phyloP scores from a whole-genome alignment of 257 asterid genomes.

The Capsicum chinense region DNA sequence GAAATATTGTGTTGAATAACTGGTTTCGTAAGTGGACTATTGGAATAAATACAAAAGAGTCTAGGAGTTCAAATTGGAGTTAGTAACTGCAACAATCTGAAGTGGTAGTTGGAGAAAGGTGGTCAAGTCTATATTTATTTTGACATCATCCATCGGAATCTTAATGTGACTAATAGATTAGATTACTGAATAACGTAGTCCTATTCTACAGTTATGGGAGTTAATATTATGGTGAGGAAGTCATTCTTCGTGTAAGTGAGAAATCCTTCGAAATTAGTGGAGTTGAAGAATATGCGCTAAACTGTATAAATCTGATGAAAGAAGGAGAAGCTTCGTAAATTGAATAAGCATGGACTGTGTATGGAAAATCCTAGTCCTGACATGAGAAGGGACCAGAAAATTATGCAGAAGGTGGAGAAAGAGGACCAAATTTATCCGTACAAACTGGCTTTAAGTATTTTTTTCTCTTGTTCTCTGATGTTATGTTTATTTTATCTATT shows the following conservation, averaged over 20 bases:
- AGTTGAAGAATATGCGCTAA: neutral
- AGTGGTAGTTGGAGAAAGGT: neutral
- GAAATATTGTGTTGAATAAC: slow-evolving; percentile 11
- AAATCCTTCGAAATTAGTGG: neutral
- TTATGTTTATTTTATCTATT: neutral
- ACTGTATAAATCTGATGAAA: neutral
- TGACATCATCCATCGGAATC: neutral
- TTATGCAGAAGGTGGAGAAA: slow-evolving; percentile 13
- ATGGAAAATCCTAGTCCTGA: neutral
- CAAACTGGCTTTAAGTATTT: neutral
- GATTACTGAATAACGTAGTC: neutral
- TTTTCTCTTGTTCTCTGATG: neutral
- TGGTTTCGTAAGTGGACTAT: neutral
- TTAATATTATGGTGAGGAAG: neutral
- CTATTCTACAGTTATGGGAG: neutral
- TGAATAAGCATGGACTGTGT: neutral
- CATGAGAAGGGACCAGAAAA: slow-evolving; percentile 11
- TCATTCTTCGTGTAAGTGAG: neutral
- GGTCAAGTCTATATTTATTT: neutral
- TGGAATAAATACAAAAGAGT: neutral
- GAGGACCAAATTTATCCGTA: neutral
- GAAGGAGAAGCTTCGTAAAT: neutral
- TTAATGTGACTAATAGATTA: neutral
- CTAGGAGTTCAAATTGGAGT: neutral
- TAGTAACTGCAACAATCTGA: neutral